phyloP scores from a whole-genome alignment of 768 basidiomycete genomes.

The Xerocomellus chrysenteron region DNA sequence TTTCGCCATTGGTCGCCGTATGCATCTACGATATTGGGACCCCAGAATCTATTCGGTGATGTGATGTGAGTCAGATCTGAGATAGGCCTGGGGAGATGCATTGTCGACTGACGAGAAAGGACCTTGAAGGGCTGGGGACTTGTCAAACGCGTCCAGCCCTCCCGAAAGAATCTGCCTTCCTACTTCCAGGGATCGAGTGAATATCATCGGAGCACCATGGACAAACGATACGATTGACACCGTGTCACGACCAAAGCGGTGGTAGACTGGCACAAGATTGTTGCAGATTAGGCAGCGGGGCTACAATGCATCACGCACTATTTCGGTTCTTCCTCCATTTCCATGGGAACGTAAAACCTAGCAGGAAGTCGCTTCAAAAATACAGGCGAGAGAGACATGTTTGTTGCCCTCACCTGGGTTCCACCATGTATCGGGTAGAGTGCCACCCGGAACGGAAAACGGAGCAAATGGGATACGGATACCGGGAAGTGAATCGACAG shows the following conservation, averaged over 20 bases:
- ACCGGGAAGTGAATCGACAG: conserved; percentile 15
- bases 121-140: conserved; percentile 2
- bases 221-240: conserved; percentile 21
- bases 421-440: conserved; percentile 14
- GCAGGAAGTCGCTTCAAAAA: neutral
- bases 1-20: conserved; percentile 20
- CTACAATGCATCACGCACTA: conserved; percentile 1
- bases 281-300: neutral
- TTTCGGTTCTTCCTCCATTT: conserved; percentile 18
- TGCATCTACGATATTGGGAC: conserved; percentile 14
- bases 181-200: conserved; percentile 20
- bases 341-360: conserved; percentile 17
- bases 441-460: neutral
- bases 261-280: conserved; percentile 8
- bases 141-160: neutral
- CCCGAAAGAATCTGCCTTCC: conserved; percentile 9
- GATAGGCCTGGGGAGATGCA: neutral
- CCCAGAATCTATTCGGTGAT: conserved; percentile 15
- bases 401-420: conserved; percentile 14
- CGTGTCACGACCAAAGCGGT: conserved; percentile 10
- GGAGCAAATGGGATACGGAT: conserved; percentile 18
- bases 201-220: conserved; percentile 10
- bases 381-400: neutral
- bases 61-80: neutral
- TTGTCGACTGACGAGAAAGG: conserved; percentile 1